Percentiles rank a stretch among this genome's conserved stretches.
Conservation (phyloP, 352 stramenopile genomes). For the Phytopythium litorale region DNA sequence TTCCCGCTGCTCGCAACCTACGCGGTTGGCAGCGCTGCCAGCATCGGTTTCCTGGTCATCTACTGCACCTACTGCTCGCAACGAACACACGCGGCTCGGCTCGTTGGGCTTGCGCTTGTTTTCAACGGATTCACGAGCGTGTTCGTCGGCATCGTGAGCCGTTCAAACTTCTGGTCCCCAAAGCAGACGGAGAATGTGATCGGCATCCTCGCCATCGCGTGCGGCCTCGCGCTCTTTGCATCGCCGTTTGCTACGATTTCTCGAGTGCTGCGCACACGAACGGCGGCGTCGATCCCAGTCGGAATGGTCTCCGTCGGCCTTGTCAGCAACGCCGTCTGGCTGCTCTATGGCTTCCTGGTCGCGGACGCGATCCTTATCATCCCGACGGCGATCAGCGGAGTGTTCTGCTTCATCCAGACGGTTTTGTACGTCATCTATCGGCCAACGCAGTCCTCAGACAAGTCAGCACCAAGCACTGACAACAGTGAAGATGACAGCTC, state of each 20-base stretch:
- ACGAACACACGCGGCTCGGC: constrained; percentile 7
- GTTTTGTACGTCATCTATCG: constrained; percentile 29
- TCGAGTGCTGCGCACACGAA: constrained; percentile 10
- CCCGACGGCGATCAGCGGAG: constrained; percentile 28
- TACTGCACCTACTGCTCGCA: constrained; percentile 18
- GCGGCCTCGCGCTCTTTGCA: constrained; percentile 19
- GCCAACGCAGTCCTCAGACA: neutral
- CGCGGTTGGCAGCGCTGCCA: constrained; percentile 20
- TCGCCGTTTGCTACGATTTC: constrained; percentile 15
- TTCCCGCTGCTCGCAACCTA: constrained; percentile 40
- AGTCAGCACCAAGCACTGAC: neutral
- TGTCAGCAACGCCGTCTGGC: constrained; percentile 38
- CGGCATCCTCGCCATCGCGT: constrained; percentile 23
- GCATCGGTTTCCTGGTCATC: constrained; percentile 23
- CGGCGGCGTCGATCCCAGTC: constrained; percentile 10
- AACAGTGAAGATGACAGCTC: neutral
- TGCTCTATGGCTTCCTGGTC: constrained; percentile 30
- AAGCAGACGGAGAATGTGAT: constrained; percentile 16
- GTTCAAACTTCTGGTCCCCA: constrained; percentile 2
- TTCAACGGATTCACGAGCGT: constrained; percentile 20
- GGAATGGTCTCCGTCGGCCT: constrained; percentile 24
- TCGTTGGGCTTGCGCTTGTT: constrained; percentile 10
- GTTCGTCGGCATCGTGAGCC: constrained; percentile 16
- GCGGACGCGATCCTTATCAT: constrained; percentile 29
- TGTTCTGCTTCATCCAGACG: constrained; percentile 28